These are phyloP conservation scores for Polytrichum formosum DNA, from an alignment of 225 moss, liverwort and hornwort species.

Conservation along the genomic window DNA sequence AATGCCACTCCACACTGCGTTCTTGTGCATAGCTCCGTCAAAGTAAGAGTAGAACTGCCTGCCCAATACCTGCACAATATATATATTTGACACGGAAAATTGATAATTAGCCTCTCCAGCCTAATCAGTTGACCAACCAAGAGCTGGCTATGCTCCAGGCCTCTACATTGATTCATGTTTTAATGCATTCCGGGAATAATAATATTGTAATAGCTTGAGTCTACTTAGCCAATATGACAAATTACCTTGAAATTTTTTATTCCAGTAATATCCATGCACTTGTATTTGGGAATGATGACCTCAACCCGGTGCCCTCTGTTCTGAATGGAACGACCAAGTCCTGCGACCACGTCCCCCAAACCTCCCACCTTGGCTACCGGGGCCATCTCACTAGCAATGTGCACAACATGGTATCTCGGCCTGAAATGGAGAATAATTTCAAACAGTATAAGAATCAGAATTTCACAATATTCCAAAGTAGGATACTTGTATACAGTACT, in stretches of 20 bases:
- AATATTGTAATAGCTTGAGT: too few relatives aligned
- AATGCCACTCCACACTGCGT: slow-evolving; percentile 72
- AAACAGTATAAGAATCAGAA: background rate
- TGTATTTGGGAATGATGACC: slow-evolving; percentile 82
- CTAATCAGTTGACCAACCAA: too few relatives aligned
- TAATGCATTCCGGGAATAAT: too few relatives aligned
- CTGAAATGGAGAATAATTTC: slow-evolving; percentile 26
- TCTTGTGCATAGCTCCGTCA: slow-evolving; percentile 81
- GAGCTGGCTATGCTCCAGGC: too few relatives aligned
- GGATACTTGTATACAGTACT: too few relatives aligned
- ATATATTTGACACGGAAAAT: too few relatives aligned
- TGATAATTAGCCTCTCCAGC: too few relatives aligned
- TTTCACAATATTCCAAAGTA: too few relatives aligned
- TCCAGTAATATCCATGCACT: slow-evolving; percentile 56
- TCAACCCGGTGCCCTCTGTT: slow-evolving; percentile 80
- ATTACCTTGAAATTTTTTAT: slow-evolving; percentile 68
- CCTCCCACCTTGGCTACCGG: slow-evolving; percentile 97
- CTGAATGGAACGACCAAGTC: slow-evolving; percentile 72
- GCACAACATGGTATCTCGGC: slow-evolving; percentile 65
- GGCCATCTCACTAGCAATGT: slow-evolving; percentile 87
- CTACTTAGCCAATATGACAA: background rate
- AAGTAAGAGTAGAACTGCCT: slow-evolving; percentile 68
- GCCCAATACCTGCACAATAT: slow-evolving; percentile 58
- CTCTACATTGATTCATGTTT: too few relatives aligned
- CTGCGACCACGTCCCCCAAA: slow-evolving; percentile 86